Base-by-base conservation (phyloP, 2,329 filamentous ascomycete genomes). In the Didymosphaeria variabile region DNA sequence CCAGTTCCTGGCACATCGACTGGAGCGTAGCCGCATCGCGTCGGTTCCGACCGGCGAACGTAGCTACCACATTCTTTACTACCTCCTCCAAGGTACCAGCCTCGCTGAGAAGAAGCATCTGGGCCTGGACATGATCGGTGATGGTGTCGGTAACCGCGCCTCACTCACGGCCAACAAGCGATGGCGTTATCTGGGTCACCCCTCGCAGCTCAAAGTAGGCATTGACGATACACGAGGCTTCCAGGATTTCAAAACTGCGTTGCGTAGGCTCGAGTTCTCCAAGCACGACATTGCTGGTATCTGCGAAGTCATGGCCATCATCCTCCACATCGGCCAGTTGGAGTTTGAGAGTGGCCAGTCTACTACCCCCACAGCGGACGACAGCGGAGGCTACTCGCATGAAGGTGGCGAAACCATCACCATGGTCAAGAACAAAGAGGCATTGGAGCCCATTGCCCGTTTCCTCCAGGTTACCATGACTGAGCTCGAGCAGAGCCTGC, bases 151-250 rank as follows among this genome's bases (percentile, higher is more conserved):
- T 6, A 84, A 85, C 64, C 80, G 87, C 59, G 79, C 85, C 12
- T 88, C 87, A 0, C 77, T 85, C 19, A 82, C 80, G 12, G 80
- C 81, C n/a, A 88, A 90, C 72, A 96, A 93, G 81, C 86, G 95
- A 79, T 99, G 95, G 95, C 91, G 93, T 76, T 99, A 97, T 74
- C 86, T 99, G 3, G 95, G 95, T 3, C 95, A 99, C 71, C 95
- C 94, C 0, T 97, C 94, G 0, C 95, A 99, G 79, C 86, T 99
- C 66, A 98, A 97, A 78, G 93, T 98, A 31, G 95, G 95, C 60
- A 94, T 99, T 76, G 97, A 99, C 72, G 95, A 99, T 74, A 86
- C 90, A 1, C 94, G 97, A 73, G 95, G 94, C 5, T 99, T 99
- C 79, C 92, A 97, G 75, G 90, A 98, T 56, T 98, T 99, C 85